These are phyloP conservation scores for Aquilaria malaccensis DNA, from an alignment of 345 rosid species.

Conservation along the genomic window DNA sequence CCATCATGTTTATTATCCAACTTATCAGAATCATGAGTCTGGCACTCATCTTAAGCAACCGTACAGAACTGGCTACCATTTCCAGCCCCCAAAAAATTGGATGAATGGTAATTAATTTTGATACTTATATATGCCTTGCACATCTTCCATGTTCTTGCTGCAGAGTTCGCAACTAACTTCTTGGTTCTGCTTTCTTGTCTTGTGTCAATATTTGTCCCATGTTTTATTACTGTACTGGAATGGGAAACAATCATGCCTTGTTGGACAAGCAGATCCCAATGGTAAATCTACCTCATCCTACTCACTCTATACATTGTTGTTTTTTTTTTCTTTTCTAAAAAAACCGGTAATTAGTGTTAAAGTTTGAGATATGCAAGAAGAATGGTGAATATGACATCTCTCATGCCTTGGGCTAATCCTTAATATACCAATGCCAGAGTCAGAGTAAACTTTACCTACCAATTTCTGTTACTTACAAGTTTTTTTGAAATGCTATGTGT, in stretches of 20 bases:
- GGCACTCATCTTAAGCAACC: constrained; percentile 31
- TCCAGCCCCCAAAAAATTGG: constrained; percentile 74
- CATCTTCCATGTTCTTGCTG: not conserved
- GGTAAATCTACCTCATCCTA: constrained; percentile 31
- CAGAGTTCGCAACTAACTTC: too few species aligned
- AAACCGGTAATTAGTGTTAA: too few species aligned
- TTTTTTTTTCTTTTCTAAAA: too few species aligned
- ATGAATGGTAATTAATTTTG: constrained; percentile 44
- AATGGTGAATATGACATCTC: too few species aligned
- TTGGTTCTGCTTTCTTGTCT: not conserved
- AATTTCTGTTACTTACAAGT: too few species aligned
- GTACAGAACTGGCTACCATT: constrained; percentile 61
- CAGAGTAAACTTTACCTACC: too few species aligned
- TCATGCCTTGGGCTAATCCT: too few species aligned
- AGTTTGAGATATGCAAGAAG: too few species aligned
- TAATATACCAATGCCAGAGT: too few species aligned
- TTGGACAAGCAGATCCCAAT: constrained; percentile 56
- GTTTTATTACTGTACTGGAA: constrained; percentile 15
- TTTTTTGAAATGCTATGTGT: too few species aligned
- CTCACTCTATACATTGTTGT: not conserved
- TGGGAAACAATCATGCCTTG: constrained; percentile 11
- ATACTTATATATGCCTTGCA: not conserved
- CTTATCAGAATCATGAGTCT: constrained; percentile 21
- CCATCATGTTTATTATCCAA: constrained; percentile 24
- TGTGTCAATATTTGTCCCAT: constrained; percentile 12